Conservation (phyloP, 2,329 filamentous ascomycete genomes). For the Fusarium veterinarium region DNA sequence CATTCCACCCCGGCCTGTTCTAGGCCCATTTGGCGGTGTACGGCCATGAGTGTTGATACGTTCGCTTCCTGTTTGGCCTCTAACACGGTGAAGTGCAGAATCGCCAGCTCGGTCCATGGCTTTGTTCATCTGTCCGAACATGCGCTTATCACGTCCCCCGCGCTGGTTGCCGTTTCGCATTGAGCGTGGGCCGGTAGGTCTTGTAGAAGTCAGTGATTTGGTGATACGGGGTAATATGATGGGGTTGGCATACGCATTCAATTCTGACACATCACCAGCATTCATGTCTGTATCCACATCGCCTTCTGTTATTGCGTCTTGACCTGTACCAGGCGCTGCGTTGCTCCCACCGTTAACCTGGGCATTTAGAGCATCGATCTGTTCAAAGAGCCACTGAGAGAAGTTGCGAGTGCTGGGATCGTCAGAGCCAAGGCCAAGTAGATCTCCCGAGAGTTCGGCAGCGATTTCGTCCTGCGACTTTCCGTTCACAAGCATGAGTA, state of each 20-base stretch:
- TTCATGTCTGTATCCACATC: conserved; percentile 80
- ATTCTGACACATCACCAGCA: conserved; percentile 61
- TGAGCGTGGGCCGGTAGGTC: conserved; percentile 92
- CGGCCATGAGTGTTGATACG: conserved; percentile 84
- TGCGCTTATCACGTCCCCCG: conserved; percentile 77
- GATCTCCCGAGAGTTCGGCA: conserved; percentile 85
- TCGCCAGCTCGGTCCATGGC: conserved; percentile 83
- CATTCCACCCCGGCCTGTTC: conserved; percentile 63
- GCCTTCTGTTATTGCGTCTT: conserved; percentile 50
- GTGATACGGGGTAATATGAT: background rate
- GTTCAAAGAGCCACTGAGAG: conserved; percentile 91
- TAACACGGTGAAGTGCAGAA: conserved; percentile 82
- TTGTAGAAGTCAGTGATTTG: conserved; percentile 60
- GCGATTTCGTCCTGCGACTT: conserved; percentile 93
- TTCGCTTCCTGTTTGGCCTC: conserved; percentile 76
- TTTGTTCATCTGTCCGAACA: conserved; percentile 87
- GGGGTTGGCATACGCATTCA: conserved; percentile 67
- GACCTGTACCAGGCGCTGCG: conserved; percentile 47
- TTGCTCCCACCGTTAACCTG: conserved; percentile 66
- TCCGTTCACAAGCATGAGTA: conserved; percentile 96
- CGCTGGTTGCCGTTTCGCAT: conserved; percentile 79
- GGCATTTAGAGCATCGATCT: conserved; percentile 75
- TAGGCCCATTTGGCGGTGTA: conserved; percentile 77
- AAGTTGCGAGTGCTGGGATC: conserved; percentile 87
- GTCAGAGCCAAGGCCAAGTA: conserved; percentile 84